Evolutionary conservation across 2,329 filamentous ascomycete species (phyloP).

Genomic region (Pseudopyricularia cyperi): DNA sequence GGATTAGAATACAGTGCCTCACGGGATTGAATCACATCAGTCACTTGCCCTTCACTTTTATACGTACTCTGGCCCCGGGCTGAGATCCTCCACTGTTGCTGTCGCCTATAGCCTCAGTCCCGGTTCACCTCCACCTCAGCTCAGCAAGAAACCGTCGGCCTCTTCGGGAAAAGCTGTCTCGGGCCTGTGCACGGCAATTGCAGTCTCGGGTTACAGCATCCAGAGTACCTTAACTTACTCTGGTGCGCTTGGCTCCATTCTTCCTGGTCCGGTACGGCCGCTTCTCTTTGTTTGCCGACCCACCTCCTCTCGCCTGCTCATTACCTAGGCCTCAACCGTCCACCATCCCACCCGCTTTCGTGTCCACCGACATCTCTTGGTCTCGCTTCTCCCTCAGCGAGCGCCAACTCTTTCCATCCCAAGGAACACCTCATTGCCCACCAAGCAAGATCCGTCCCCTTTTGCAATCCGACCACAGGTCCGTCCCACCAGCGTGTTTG

Average conservation of each 20-base stretch:
- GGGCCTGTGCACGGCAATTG: not conserved
- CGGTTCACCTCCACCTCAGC: not conserved
- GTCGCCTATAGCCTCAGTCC: not conserved
- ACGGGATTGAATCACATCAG: too few species aligned
- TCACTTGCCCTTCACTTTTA: too few species aligned
- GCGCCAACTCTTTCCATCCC: not conserved
- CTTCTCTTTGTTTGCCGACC: not conserved
- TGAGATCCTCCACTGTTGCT: too few species aligned
- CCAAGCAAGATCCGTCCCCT: too few species aligned
- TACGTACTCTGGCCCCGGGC: too few species aligned
- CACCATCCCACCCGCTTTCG: not conserved
- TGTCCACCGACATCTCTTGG: not conserved
- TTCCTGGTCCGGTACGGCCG: not conserved
- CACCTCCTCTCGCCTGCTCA: not conserved
- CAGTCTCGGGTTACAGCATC: not conserved
- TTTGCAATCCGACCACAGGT: too few species aligned
- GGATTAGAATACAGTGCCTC: too few species aligned
- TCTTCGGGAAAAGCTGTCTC: not conserved
- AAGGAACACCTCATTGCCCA: not conserved
- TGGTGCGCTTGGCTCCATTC: too few species aligned
- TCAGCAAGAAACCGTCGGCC: not conserved
- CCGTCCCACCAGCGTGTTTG: too few species aligned
- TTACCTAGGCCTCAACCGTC: not conserved
- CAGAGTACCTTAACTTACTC: not conserved
- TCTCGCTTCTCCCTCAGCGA: not conserved